Conservation (phyloP, 2,329 filamentous ascomycete species). For the Drechslera avenae region DNA sequence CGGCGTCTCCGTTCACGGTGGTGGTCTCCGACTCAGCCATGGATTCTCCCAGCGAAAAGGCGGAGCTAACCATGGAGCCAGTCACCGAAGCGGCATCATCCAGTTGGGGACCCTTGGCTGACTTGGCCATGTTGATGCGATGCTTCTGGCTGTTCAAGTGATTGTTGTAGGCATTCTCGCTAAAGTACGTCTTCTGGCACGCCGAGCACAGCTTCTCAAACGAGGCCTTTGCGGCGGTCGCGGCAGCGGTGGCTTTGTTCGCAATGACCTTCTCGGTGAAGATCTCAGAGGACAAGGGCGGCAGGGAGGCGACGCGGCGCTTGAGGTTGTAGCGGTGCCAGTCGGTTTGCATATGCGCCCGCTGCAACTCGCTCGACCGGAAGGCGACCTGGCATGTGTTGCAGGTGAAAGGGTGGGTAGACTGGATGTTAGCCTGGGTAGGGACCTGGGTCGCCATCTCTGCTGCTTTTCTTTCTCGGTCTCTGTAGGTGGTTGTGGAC, state of each 20-base stretch:
- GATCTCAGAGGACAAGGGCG: slow-evolving; percentile 86
- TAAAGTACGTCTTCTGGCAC: slow-evolving; percentile 93
- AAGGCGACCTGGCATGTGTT: slow-evolving; percentile 98
- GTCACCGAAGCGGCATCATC: slow-evolving; percentile 69
- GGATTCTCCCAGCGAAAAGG: slow-evolving; percentile 87
- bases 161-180: slow-evolving; percentile 93
- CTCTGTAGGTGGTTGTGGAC: slow-evolving; percentile 5
- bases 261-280: slow-evolving; percentile 96
- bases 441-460: slow-evolving; percentile 44
- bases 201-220: slow-evolving; percentile 82
- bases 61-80: slow-evolving; percentile 81
- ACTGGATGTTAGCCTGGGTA: slow-evolving; percentile 44
- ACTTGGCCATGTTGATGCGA: slow-evolving; percentile 66
- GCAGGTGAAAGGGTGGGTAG: slow-evolving; percentile 86
- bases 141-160: slow-evolving; percentile 92
- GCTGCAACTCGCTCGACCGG: slow-evolving; percentile 88
- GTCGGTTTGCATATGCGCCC: slow-evolving; percentile 96
- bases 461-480: slow-evolving; percentile 12
- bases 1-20: slow-evolving; percentile 67
- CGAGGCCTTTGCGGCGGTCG: slow-evolving; percentile 83
- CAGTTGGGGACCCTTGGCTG: slow-evolving; percentile 43
- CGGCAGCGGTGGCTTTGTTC: slow-evolving; percentile 81
- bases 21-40: slow-evolving; percentile 59
- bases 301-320: slow-evolving; percentile 85
- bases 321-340: slow-evolving; percentile 99